Evolutionary conservation across 306 rosid genomes (phyloP), one percentile per base, ranked within the genome.

Genomic region (Lathyrus sativus): DNA sequence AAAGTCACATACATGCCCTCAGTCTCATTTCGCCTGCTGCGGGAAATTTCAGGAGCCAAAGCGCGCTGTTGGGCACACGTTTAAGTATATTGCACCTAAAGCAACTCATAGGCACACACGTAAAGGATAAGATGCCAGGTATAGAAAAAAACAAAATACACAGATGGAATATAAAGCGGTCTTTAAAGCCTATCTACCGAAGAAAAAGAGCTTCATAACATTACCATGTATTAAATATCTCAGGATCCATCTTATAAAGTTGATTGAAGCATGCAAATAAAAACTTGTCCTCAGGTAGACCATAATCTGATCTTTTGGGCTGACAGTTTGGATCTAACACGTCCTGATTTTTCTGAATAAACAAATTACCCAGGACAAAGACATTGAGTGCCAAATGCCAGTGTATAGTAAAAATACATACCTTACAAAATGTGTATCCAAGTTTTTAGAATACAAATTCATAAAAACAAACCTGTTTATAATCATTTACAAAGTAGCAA

Each of bases 161-260:
- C 59, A 4, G 51, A 62, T 12, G 55, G 39, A 48, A 54, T 31
- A 42, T 58, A 37, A 57, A 22, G 14, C 10, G 3, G n/a, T 31
- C 11, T 6, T 4, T 46, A 55, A 37, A 28, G 6, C 60, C 19
- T 9, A 62, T 61, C 62, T 18, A 39, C 39, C 60, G 18, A 74
- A 61, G 9, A 26, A 59, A 73, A 49, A 67, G 57, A 57, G 24
- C 63, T 73, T 54, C 67, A 62, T 17, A 50, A 58, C 54, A 62
- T 82, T 95, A 95, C 99, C 99, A 95, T 64, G 96, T 74, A 74
- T 78, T 81, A 56, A 90, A 87, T 70, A 95, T 90, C 72, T 95
- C 99, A 45, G 99, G 99, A 83, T 95, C 99, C 99, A 95, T 95
- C 82, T 95, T 95, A 88, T 95, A 95, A 49, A 95, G 80, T 78